Evolutionary conservation across 176 grass and related monocot species (phyloP), one percentile per base, ranked within the genome.

Genomic region (Pontederia crassipes): DNA sequence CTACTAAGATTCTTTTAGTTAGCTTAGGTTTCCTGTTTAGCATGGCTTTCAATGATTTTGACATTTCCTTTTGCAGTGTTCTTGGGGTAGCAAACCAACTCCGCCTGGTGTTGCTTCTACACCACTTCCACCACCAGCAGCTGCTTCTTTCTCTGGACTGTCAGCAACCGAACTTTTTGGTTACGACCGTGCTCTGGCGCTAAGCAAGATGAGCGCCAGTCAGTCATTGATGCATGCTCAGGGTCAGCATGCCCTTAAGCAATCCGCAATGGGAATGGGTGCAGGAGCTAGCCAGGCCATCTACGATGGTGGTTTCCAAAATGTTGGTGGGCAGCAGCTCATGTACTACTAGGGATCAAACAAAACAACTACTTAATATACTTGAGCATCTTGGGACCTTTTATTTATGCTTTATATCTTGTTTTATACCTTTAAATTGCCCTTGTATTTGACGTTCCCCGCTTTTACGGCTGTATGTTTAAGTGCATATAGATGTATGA

Each of bases 1-100:
- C 20, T 24, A 24, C 1, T 0, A 4, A 40, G 32, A 40, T 40
- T 40, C 6, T 40, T 40, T 40, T 40, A 4, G 2, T 3, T 40
- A 40, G 32, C 6, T 40, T 0, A 40, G 32, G 32, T 24, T 24
- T 24, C 20, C 20, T 24, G 20, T 24, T 40, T 40, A 40, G 32
- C 32, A 40, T 40, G 6, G 4, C 6, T 40, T 40, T 40, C 32
- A 40, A 40, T 40, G 32, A 1, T 40, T 40, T 40, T 40, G 2
- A 40, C 6, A 40, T 9, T 46, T 47, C 9, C 12, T n/a, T 62
- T 24, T 62, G 45, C 72, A 97, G 92, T 97, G 92, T 73, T 97
- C 92, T 8, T 97, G 92, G 92, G 92, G 92, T 61, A 97, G 79
- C 79, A 97, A 91, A 64, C 87, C 92, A 13, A 97, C 92, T 15